Evolutionary conservation across 306 rosid species (phyloP).

Genomic region (Carpinus fangiana): DNA sequence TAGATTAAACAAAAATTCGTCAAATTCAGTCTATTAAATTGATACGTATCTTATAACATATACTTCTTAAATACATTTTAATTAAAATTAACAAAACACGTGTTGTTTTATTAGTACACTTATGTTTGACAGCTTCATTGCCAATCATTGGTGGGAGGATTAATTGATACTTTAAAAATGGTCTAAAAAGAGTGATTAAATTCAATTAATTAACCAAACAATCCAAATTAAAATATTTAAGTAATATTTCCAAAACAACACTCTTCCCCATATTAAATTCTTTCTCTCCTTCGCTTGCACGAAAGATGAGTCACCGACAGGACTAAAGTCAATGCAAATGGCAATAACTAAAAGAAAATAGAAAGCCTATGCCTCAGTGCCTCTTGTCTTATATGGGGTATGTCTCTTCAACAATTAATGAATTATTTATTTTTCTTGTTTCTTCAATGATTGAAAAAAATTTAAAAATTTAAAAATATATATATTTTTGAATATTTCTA

Average conservation of each 20-base stretch:
- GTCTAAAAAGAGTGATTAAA: background rate
- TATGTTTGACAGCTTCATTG: background rate
- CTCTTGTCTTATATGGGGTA: conserved; percentile 1
- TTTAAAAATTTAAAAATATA: too few species aligned
- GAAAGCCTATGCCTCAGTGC: background rate
- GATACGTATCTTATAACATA: too few species aligned
- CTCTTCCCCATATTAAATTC: background rate
- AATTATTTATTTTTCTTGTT: background rate
- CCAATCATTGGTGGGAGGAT: background rate
- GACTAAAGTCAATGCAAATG: conserved; percentile 36
- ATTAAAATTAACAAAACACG: too few species aligned
- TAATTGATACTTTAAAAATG: background rate
- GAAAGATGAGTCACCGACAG: conserved; percentile 34
- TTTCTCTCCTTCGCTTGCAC: conserved; percentile 7
- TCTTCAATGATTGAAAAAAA: background rate
- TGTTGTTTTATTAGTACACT: background rate
- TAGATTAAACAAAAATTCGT: too few species aligned
- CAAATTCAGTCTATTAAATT: too few species aligned
- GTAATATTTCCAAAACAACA: background rate
- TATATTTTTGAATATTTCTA: too few species aligned
- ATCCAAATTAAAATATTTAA: background rate
- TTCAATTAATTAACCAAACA: background rate
- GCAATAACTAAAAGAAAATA: conserved; percentile 23
- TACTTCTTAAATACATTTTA: too few species aligned
- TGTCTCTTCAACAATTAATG: background rate